A percentile compares a stretch with the other conserved stretches of the same genome.
phyloP scores from a whole-genome alignment of 1,139 yeast species.

The Spencermartinsiella ligniputridi region DNA sequence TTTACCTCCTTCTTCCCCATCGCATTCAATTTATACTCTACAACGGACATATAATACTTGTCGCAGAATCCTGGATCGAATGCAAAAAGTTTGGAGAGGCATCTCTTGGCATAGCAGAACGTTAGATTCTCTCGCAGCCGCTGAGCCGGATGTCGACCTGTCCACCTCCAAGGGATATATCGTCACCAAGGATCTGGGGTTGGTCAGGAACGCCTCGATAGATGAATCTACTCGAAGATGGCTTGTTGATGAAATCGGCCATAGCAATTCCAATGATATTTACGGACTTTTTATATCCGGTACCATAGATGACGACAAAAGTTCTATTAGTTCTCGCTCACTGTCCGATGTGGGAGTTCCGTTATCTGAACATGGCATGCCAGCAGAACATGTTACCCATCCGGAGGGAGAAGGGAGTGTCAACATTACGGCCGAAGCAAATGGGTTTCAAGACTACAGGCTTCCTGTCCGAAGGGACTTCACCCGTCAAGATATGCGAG shows the following conservation, averaged over 20 bases:
- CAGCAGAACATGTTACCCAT: background rate
- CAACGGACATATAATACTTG: constrained; percentile 25
- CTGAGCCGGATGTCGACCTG: constrained; percentile 30
- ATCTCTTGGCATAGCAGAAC: constrained; percentile 28
- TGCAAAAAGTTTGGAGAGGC: constrained; percentile 27
- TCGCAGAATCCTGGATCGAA: constrained; percentile 23
- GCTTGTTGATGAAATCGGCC: constrained; percentile 23
- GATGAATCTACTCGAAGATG: constrained; percentile 26
- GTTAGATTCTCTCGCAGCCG: constrained; percentile 27
- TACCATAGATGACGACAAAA: constrained; percentile 15
- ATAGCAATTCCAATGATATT: constrained; percentile 19
- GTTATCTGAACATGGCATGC: background rate
- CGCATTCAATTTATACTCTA: constrained; percentile 23
- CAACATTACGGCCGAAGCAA: background rate
- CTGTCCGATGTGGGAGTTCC: background rate
- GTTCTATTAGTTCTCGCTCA: background rate
- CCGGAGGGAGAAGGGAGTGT: too few species aligned
- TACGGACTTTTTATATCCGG: constrained; percentile 27
- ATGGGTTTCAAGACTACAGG: background rate
- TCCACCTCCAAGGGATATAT: constrained; percentile 20
- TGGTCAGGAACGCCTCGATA: constrained; percentile 23
- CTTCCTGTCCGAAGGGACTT: constrained; percentile 3
- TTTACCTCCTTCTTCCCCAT: constrained; percentile 17
- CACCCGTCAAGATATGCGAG: constrained; percentile 7
- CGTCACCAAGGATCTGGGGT: constrained; percentile 23